Conservation (phyloP, 2,329 filamentous ascomycete genomes). For the Botrytis medusae region DNA sequence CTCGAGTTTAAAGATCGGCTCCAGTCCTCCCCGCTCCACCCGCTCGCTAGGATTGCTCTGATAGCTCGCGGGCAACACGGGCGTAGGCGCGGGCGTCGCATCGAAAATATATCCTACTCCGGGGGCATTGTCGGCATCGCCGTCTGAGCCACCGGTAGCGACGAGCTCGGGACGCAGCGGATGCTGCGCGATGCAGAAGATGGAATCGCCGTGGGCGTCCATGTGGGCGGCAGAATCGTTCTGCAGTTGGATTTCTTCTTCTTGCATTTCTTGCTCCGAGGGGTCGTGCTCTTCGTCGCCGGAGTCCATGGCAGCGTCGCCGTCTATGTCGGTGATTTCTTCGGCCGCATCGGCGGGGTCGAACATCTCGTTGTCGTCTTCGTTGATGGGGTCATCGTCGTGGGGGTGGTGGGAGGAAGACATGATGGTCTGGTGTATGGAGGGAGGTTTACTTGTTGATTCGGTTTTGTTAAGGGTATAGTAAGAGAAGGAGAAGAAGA, state of each 20-base stretch:
- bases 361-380: slow-evolving; percentile 67
- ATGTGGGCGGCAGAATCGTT: slow-evolving; percentile 96
- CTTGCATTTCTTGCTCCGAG: slow-evolving; percentile 56
- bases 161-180: slow-evolving; percentile 75
- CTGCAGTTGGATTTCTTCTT: slow-evolving; percentile 70
- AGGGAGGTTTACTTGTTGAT: not conserved
- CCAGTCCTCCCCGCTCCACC: slow-evolving; percentile 59
- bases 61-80: slow-evolving; percentile 75
- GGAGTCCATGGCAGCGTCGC: slow-evolving; percentile 79
- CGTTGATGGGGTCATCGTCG: slow-evolving; percentile 31
- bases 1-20: slow-evolving; percentile 72
- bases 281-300: slow-evolving; percentile 53
- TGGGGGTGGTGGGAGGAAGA: slow-evolving; percentile 30
- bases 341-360: slow-evolving; percentile 76
- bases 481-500: not conserved
- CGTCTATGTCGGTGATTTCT: slow-evolving; percentile 62
- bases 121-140: slow-evolving; percentile 56
- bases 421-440: slow-evolving; percentile 25
- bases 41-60: slow-evolving; percentile 62
- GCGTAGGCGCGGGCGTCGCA: slow-evolving; percentile 61
- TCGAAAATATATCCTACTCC: slow-evolving; percentile 89
- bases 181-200: slow-evolving; percentile 95
- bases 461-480: not conserved
- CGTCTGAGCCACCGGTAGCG: slow-evolving; percentile 77
- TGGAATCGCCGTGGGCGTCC: slow-evolving; percentile 83